Evolutionary conservation across 306 rosid genomes (phyloP), one percentile per base, ranked within the genome.

Genomic region (Luffa aegyptiaca): DNA sequence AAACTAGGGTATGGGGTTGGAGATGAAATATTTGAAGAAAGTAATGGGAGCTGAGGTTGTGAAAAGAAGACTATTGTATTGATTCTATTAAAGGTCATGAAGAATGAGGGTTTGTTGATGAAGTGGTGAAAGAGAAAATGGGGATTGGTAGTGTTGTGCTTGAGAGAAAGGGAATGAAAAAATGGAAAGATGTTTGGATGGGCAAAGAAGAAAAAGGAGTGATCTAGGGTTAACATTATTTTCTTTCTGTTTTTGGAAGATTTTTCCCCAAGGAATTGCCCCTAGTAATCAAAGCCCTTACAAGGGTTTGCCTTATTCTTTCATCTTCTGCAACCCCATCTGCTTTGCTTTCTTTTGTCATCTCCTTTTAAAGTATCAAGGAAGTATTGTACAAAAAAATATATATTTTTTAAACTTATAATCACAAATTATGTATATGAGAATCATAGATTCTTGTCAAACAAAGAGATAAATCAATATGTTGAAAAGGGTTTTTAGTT

Each of bases 211-310:
- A 39, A 73, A 26, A 45, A 73, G 20, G 45, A 49, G 61, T 45
- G 39, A 73, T 49, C 78, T 73, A 73, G 78, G 78, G 78, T 51
- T 73, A 45, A 48, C 78, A 49, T 73, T 73, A 49, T 73, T 73
- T 73, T 73, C 41, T 14, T 33, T 17, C 78, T 73, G 14, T 13
- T 49, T 73, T 49, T 49, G 61, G 78, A 48, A 73, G 1, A 49
- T 7, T 49, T 44, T 73, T 3, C 57, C 56, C 4, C 52, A 45
- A 44, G 58, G 33, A 71, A 70, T 37, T 48, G 78, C 78, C 42
- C 78, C 78, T 73, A 73, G 61, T 49, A 49, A 48, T 73, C 59
- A 73, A 73, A 73, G 31, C 4, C 77, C 37, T 71, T 69, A 69
- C 51, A 69, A 16, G 75, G 52, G 3, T 69, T 42, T 45, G 59